Evolutionary conservation across 176 grass and related monocot genomes (phyloP), one percentile per base, ranked within the genome.

Genomic region (Oryza longistaminata): DNA sequence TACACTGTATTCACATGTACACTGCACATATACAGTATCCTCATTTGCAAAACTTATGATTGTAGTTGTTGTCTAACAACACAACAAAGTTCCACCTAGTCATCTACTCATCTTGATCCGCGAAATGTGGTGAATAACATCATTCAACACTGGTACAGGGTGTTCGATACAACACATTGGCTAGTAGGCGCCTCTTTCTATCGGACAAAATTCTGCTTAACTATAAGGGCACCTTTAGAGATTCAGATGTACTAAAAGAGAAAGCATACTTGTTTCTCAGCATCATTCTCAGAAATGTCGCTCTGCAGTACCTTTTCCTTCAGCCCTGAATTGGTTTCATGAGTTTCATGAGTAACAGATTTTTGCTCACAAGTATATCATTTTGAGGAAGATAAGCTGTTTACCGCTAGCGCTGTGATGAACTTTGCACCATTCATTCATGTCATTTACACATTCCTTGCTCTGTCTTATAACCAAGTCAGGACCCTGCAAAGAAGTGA

Each of bases 321-420:
- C 88, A 97, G 86, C 65, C 95, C 95, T 97, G 83, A 85, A 87
- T 88, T 82, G 67, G 33, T 71, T 73, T 39, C 24, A 86, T 77
- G 66, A 77, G 33, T 71, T 73, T 39, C 24, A 86, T 77, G 66
- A 77, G 46, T 70, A 61, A 24, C 2, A 37, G 12, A 75, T 45
- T 37, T 31, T 74, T 7, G 34, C 48, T 37, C 46, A 80, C 34
- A 74, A 77, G 9, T 48, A 80, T 67, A 33, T 40, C 21, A 34
- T 29, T 73, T 29, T 73, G 26, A 24, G 11, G 61, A 72, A 72
- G 2, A 75, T 27, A 88, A 88, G 22, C 9, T 77, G 82, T 73
- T 82, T 89, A 97, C 95, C 95, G 83, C 90, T 97, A 85, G 88
- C 66, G 68, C 79, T 81, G 15, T 97, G 92, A 87, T 97, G 95